phyloP scores from a whole-genome alignment of 2,329 filamentous ascomycete genomes.

The Hymenoscyphus linearis region DNA sequence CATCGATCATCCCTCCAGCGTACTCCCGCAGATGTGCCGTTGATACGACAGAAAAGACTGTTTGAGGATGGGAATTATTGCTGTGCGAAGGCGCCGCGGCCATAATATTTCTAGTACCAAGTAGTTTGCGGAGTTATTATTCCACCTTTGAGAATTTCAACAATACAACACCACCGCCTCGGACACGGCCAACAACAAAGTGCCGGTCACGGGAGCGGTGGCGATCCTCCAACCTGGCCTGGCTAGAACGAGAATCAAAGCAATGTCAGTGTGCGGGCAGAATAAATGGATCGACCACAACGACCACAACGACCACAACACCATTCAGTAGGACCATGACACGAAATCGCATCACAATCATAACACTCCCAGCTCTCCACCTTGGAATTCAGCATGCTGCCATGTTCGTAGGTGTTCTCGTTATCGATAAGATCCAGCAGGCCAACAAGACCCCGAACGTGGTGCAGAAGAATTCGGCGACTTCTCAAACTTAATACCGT shows the following conservation, averaged over 20 bases:
- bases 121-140: too few relatives aligned
- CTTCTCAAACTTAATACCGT: constrained; percentile 21
- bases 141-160: neutral
- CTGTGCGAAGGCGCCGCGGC: neutral
- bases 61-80: neutral
- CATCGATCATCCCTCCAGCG: neutral
- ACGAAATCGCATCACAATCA: neutral
- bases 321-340: neutral
- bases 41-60: neutral
- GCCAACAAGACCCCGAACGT: constrained; percentile 1
- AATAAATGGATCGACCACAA: neutral
- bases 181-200: neutral
- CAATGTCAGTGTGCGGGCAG: neutral
- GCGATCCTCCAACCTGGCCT: too few relatives aligned
- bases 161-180: neutral
- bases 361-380: neutral
- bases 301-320: neutral
- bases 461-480: constrained; percentile 2
- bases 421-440: neutral
- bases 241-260: too few relatives aligned
- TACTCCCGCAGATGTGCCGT: neutral
- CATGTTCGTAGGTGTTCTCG: neutral
- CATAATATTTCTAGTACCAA: neutral
- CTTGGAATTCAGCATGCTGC: neutral
- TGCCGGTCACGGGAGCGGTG: neutral